phyloP scores from a whole-genome alignment of 1,139 yeast species.

The Torulaspora globosa region DNA sequence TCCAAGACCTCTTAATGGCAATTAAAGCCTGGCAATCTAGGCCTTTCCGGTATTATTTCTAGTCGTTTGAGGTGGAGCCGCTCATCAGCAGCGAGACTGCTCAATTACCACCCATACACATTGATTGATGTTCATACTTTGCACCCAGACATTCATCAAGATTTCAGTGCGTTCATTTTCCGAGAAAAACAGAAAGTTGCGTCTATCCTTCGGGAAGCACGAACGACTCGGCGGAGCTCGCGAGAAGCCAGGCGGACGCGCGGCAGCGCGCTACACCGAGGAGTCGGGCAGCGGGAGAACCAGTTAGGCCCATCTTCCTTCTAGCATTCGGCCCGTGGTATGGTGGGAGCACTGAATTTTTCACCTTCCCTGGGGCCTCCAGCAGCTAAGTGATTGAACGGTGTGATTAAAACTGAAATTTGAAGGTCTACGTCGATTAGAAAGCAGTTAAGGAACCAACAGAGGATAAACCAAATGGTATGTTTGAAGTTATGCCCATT shows the following conservation, averaged over 20 bases:
- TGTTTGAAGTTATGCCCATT: constrained; percentile 12
- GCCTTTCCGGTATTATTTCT: too few species aligned
- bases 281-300: not conserved
- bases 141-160: too few species aligned
- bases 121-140: too few species aligned
- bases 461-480: constrained; percentile 33
- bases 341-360: constrained; percentile 3
- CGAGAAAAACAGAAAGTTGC: too few species aligned
- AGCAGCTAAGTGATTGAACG: constrained; percentile 2
- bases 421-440: not conserved
- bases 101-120: too few species aligned
- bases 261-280: not conserved
- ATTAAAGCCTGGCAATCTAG: too few species aligned
- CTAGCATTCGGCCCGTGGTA: not conserved
- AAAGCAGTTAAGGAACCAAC: constrained; percentile 18
- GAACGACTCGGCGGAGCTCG: not conserved
- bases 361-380: not conserved
- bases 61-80: too few species aligned
- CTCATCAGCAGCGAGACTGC: too few species aligned
- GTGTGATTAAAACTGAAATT: not conserved
- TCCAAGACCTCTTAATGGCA: not conserved
- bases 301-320: not conserved
- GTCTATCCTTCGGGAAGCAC: too few species aligned
- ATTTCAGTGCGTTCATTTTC: too few species aligned
- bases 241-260: not conserved